Evolutionary conservation across 192 early-diverging fungal genomes (phyloP), one percentile per base, ranked within the genome.

Genomic region (Gonapodya prolifera): DNA sequence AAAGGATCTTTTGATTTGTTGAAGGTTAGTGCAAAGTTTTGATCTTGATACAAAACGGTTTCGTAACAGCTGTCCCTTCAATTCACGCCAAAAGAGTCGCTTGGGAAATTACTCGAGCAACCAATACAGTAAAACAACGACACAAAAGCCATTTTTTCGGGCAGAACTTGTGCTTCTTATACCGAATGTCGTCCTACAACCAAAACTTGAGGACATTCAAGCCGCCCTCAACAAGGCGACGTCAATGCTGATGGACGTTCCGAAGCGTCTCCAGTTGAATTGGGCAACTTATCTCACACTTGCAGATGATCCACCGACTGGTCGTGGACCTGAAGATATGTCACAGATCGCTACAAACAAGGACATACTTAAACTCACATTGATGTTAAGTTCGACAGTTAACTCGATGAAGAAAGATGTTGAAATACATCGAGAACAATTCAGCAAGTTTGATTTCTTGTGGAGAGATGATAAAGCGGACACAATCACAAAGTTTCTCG

Each of bases 321-420:
- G 45, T 61, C 8, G 45, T 8, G 45, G 8, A 16, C 85, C 87
- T 0, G 88, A 89, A 81, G 87, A 89, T 80, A 88, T 83, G 30
- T 80, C 87, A 8, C 88, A 89, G 80, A 86, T 89, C n/a, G 84
- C 88, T 30, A 89, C 89, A 79, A 89, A 89, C 86, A 89, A 89
- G 75, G 88, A 89, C 75, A 86, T 89, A 1, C 70, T 86, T 35
- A 89, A 89, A 70, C 87, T 87, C 8, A 81, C 86, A 28, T 81
- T 86, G 75, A 86, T 84, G 35, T 78, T 89, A 0, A 83, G 79
- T 69, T 84, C 86, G 0, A 86, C 87, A 1, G 86, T 89, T 31
- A 89, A 87, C 75, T 87, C 86, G 18, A 87, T 89, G 85, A 89
- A 88, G 70, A 89, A 89, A 69, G 88, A 89, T 35, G 85, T 89